Base-by-base conservation (phyloP, 2,329 filamentous ascomycete genomes). In the Fusarium mundagurra region DNA sequence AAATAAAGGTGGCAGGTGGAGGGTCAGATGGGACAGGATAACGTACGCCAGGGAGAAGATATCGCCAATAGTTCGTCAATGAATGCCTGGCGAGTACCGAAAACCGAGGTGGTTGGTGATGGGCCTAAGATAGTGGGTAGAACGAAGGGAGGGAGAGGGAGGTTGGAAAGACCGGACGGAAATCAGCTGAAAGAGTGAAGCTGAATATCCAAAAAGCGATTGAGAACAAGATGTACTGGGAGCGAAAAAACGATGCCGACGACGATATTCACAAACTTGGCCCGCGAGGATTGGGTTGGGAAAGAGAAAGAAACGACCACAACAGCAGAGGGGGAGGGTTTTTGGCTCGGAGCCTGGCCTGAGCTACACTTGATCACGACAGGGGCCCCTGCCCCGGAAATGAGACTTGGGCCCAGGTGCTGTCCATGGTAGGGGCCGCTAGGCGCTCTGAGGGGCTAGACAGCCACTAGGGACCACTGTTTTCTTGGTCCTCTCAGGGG, bases 141-240 rank as follows among this genome's bases (percentile, higher is more conserved):
- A 76, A 69, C 54, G 64, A 73, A 76, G 73, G 70, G 72, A 71
- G 67, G 69, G 67, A 68, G 63, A 59, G 64, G 72, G 66, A 63
- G 70, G 70, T 61, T 69, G 74, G 76, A 79, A 79, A 77, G 79
- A 84, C 80, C 80, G 83, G 81, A 84, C 81, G 81, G 81, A 79
- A 77, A 73, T 77, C 79, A 81, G 81, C 82, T 84, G 74, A 85
- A 82, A 81, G 83, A 85, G 80, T 85, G 83, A 84, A 84, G 82
- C 82, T 80, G 82, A 81, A 73, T 76, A 79, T 81, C 78, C 75
- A 75, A 69, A 77, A 82, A 64, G 64, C 65, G 51, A 44, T 47
- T 62, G 65, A 65, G 48, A 80, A 77, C 79, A 66, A 69, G 69
- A 70, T 76, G 72, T 76, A 73, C 70, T 68, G n/a, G 64, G 64